Conservation (phyloP, 208 protist species). For the Wallacemonas rigidus region DNA sequence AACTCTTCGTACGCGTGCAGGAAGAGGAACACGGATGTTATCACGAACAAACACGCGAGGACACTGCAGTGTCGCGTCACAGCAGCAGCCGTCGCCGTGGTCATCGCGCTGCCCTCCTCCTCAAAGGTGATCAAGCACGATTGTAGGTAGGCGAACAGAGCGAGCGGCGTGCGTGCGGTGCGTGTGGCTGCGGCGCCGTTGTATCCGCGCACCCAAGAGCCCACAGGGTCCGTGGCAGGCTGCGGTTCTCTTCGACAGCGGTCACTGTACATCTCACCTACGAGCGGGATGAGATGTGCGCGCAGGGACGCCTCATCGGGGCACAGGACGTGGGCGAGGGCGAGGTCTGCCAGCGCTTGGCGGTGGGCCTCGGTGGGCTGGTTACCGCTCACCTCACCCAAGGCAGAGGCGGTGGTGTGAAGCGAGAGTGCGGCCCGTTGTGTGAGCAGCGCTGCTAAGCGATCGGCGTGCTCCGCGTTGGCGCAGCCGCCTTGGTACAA, state of each 20-base stretch:
- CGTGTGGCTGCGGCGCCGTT: not conserved
- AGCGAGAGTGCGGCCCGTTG: slow-evolving; percentile 26
- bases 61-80: not conserved
- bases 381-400: not conserved
- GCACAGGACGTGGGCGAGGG: slow-evolving; percentile 1
- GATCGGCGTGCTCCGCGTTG: slow-evolving; percentile 23
- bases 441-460: slow-evolving; percentile 25
- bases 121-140: not conserved
- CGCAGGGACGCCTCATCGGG: not conserved
- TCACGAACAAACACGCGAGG: not conserved
- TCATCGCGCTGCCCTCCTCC: not conserved
- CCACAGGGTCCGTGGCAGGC: not conserved
- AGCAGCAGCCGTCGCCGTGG: not conserved
- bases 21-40: slow-evolving; percentile 1
- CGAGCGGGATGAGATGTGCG: not conserved
- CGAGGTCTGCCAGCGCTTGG: not conserved
- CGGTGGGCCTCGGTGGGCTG: not conserved
- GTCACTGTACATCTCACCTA: too few relatives aligned
- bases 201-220: not conserved
- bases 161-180: not conserved
- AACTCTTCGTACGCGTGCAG: slow-evolving; percentile 9
- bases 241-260: too few relatives aligned
- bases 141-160: slow-evolving; percentile 1
- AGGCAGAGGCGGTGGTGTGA: not conserved
- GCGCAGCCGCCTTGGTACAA: slow-evolving; percentile 38